phyloP scores from a whole-genome alignment of 495 filamentous ascomycete genomes.

The Aspergillus haitiensis region DNA sequence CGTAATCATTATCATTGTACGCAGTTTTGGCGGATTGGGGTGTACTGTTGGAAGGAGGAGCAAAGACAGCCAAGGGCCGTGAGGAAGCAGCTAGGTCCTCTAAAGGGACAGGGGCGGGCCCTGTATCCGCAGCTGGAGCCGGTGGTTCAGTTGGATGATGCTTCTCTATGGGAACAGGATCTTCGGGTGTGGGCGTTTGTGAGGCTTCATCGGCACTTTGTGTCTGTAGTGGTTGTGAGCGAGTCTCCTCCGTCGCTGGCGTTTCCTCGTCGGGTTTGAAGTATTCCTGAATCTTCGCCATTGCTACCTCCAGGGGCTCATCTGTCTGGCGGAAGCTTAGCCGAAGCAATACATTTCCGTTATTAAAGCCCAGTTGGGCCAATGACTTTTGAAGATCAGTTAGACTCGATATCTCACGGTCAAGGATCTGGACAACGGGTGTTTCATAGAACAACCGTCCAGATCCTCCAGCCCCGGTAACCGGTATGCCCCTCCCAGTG shows the following conservation, averaged over 20 bases:
- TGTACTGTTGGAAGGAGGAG: slow-evolving; percentile 66
- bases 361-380: slow-evolving; percentile 81
- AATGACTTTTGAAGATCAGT: slow-evolving; percentile 83
- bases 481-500: slow-evolving; percentile 72
- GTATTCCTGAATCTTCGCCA: slow-evolving; percentile 73
- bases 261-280: slow-evolving; percentile 54
- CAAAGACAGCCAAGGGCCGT: slow-evolving; percentile 69
- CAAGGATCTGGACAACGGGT: slow-evolving; percentile 79
- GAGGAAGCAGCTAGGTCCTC: slow-evolving; percentile 25
- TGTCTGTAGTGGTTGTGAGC: slow-evolving; percentile 18
- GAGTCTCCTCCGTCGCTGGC: slow-evolving; percentile 10
- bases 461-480: slow-evolving; percentile 54
- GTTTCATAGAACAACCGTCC: slow-evolving; percentile 84
- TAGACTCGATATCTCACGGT: slow-evolving; percentile 71
- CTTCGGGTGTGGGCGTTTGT: slow-evolving; percentile 15
- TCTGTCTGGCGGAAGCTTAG: slow-evolving; percentile 73
- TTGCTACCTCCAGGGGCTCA: slow-evolving; percentile 79
- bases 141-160: slow-evolving; percentile 27
- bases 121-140: slow-evolving; percentile 14
- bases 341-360: slow-evolving; percentile 73
- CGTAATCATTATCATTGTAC: slow-evolving; percentile 72
- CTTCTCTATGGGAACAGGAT: slow-evolving; percentile 24
- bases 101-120: slow-evolving; percentile 13
- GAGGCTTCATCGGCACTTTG: slow-evolving; percentile 23
- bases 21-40: slow-evolving; percentile 69